Conservation (phyloP, 202 grass and related monocot species). For the Brachypodium distachyon region DNA sequence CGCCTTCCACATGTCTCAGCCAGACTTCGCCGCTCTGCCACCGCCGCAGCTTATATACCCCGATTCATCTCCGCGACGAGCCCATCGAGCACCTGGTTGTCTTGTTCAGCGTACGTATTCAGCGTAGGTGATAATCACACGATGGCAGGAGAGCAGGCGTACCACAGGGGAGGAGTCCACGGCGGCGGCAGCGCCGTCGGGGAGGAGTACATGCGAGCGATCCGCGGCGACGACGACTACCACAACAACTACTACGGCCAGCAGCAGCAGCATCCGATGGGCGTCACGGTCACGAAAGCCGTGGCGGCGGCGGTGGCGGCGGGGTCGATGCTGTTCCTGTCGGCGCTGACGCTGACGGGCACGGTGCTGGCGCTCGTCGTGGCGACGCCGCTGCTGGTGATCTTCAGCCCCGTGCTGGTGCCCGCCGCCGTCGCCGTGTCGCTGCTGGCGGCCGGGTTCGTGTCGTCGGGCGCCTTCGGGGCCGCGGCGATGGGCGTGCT, state of each 20-base stretch:
- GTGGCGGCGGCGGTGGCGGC: slow-evolving; percentile 22
- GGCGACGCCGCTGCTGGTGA: slow-evolving; percentile 72
- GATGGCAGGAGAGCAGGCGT: neutral
- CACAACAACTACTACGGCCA: slow-evolving; percentile 1
- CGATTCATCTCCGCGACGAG: neutral
- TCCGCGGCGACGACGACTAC: slow-evolving; percentile 14
- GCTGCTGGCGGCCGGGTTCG: slow-evolving; percentile 48
- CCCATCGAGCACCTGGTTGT: neutral
- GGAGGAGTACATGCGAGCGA: slow-evolving; percentile 15
- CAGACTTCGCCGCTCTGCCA: neutral
- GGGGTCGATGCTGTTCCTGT: slow-evolving; percentile 52
- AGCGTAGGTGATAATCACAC: too few relatives aligned
- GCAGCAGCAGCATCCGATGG: neutral
- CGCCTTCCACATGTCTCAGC: neutral
- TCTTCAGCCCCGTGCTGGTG: slow-evolving; percentile 85
- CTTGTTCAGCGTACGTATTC: too few relatives aligned
- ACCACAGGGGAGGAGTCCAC: neutral
- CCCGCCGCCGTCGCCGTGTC: slow-evolving; percentile 38
- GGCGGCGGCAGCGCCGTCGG: neutral
- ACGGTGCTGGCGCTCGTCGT: slow-evolving; percentile 59
- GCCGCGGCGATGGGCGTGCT: slow-evolving; percentile 53
- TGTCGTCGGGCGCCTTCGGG: slow-evolving; percentile 51
- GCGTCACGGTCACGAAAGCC: slow-evolving; percentile 11
- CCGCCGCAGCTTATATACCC: neutral
- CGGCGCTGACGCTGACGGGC: slow-evolving; percentile 41